Evolutionary conservation across 495 filamentous ascomycete species (phyloP), one percentile per base, ranked within the genome.

Genomic region (Penicillium crystallinum): DNA sequence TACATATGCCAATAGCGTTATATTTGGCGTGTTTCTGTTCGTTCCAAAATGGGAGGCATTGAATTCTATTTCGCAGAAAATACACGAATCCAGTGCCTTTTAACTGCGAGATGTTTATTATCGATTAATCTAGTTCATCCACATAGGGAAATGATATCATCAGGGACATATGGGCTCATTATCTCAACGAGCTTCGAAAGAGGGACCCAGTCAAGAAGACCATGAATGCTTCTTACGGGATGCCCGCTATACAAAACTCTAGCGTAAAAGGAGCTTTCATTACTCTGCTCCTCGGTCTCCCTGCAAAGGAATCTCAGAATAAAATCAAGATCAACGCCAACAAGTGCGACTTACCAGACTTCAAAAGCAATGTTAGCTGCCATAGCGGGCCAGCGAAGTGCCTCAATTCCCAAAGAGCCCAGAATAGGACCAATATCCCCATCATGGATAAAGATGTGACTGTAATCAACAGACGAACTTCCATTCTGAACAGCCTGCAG

Each of bases 311-410:
- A n/a, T n/a, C n/a, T n/a, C n/a, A n/a, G n/a, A n/a, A n/a, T n/a
- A n/a, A n/a, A n/a, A n/a, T n/a, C n/a, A n/a, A n/a, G n/a, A n/a
- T n/a, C n/a, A n/a, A n/a, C n/a, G n/a, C n/a, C n/a, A n/a, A n/a
- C n/a, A 2, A 21, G 85, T 84, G 65, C 83, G 84, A 53, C 61
- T 56, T 39, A 59, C 65, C 62, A 68, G 37, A 68, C 46, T 47
- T 68, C 65, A 41, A 67, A 59, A 14, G 65, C 65, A 49, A 67
- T 57, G 27, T 67, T 67, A 1, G 65, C 61, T 15, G 46, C 65
- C 65, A 67, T 67, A 6, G 51, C 65, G 1, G 65, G 65, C 65
- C 65, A 68, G 17, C 65, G 60, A 0, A 68, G 63, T 7, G 39
- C 54, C 17, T 66, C 54, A 40, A 68, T 68, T 9, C 63, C 63